Base-by-base conservation (phyloP, 2,329 filamentous ascomycete genomes). In the Uncinocarpus reesii region DNA sequence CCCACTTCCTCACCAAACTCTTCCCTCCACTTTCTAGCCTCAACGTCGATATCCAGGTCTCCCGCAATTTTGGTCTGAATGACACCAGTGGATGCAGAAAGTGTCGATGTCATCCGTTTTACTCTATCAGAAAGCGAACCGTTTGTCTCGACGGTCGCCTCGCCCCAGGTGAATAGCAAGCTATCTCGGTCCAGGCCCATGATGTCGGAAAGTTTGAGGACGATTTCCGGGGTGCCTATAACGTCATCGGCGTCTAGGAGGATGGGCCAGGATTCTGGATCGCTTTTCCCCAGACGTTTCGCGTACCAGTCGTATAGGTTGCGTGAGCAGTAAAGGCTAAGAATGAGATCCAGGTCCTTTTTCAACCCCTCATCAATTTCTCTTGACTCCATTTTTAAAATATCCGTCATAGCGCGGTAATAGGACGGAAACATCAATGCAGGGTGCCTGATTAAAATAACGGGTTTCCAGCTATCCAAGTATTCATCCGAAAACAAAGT, bases 371-470 rank as follows among this genome's bases (percentile, higher is more conserved):
- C 3, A 55, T 53, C 16, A 35, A 44, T 0, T 3, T 36, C 55
- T 50, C 29, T 57, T 50, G 6, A 57, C 28, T 50, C 36, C 8
- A 57, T 54, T 1, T 24, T 38, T 0, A 40, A 37, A 15, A 55
- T 37, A 4, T 60, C 43, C 41, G 58, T 57, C 10, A 42, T 10
- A 50, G 60, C 56, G 2, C 66, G 65, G 52, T 64, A 65, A 20
- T 60, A 54, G 1, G 67, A 70, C 4, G 66, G 62, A 36, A 65
- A 69, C 7, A 60, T 54, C 23, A 70, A 52, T 8, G 64, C 65
- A 2, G 67, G 68, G 48, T 70, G 65, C 1, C 67, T 58, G 47
- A 70, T 65, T 21, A 67, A 56, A 44, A 69, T 65, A 1, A 62
- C 58, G 3, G 64, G 55, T 23, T 57, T 55, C 55, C 58, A 67